phyloP scores from a whole-genome alignment of 2,329 filamentous ascomycete species.

The Fusarium pininemorale region DNA sequence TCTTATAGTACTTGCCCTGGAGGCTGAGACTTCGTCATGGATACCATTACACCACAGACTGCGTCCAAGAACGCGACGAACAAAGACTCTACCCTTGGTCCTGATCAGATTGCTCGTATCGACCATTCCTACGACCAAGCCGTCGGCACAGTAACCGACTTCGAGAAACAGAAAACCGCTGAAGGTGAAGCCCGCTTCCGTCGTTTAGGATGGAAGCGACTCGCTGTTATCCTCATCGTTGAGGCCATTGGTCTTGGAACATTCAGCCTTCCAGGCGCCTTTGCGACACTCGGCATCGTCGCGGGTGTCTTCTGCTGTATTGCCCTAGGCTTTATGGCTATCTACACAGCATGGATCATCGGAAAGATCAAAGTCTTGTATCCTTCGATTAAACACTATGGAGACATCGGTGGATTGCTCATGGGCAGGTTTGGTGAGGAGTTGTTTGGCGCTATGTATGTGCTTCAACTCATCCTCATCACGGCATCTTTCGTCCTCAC shows the following conservation, averaged over 20 bases:
- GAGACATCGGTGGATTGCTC: conserved; percentile 70
- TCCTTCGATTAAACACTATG: conserved; percentile 68
- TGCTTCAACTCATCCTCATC: conserved; percentile 70
- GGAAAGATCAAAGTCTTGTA: conserved; percentile 52
- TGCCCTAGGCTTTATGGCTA: conserved; percentile 49
- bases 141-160: conserved; percentile 35
- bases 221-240: conserved; percentile 38
- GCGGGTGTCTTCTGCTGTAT: conserved; percentile 50
- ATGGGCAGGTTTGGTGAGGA: conserved; percentile 65
- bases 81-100: not conserved
- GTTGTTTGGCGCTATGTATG: conserved; percentile 64
- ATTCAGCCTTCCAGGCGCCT: conserved; percentile 37
- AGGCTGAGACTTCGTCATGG: not conserved
- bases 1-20: not conserved
- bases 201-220: conserved; percentile 38
- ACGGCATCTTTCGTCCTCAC: conserved; percentile 73
- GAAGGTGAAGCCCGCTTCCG: conserved; percentile 34
- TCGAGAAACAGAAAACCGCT: conserved; percentile 36
- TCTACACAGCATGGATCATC: conserved; percentile 53
- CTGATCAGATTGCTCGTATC: conserved; percentile 17
- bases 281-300: conserved; percentile 42
- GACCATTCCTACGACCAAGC: conserved; percentile 33
- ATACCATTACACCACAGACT: not conserved
- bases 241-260: conserved; percentile 39
- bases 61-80: not conserved